Conservation (phyloP, 805 yeast genomes). For the Cyberlindnera lachancei region DNA sequence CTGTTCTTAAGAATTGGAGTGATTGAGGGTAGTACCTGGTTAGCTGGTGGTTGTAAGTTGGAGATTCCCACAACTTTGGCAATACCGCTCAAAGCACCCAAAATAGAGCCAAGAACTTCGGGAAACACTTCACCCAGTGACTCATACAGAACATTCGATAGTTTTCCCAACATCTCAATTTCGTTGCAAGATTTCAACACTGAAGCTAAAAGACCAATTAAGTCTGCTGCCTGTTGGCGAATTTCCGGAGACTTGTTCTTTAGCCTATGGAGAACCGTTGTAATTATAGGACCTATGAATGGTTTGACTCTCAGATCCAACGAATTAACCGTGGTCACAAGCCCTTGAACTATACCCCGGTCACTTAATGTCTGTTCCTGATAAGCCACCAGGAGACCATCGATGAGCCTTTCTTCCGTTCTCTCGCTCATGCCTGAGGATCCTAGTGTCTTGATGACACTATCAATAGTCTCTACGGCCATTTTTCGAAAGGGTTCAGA, state of each 20-base stretch:
- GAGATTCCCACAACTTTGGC: conserved; percentile 52
- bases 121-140: conserved; percentile 93
- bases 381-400: conserved; percentile 72
- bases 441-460: conserved; percentile 43
- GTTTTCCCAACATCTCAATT: conserved; percentile 51
- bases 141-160: conserved; percentile 77
- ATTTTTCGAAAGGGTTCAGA: conserved; percentile 73
- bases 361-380: conserved; percentile 70
- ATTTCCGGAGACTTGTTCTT: conserved; percentile 64
- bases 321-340: conserved; percentile 55
- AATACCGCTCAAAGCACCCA: conserved; percentile 62
- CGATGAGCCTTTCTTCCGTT: conserved; percentile 61
- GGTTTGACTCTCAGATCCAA: conserved; percentile 62
- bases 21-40: conserved; percentile 76
- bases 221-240: conserved; percentile 79
- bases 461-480: conserved; percentile 66
- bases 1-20: conserved; percentile 88
- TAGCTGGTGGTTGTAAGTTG: conserved; percentile 69
- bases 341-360: conserved; percentile 46
- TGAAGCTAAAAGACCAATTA: conserved; percentile 59
- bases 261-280: conserved; percentile 64
- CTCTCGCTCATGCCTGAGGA: conserved; percentile 53
- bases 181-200: conserved; percentile 60
- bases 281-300: conserved; percentile 63
- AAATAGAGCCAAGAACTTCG: conserved; percentile 81